Evolutionary conservation across 2,329 filamentous ascomycete species (phyloP).

Genomic region (Cladophialophora chaetospira): DNA sequence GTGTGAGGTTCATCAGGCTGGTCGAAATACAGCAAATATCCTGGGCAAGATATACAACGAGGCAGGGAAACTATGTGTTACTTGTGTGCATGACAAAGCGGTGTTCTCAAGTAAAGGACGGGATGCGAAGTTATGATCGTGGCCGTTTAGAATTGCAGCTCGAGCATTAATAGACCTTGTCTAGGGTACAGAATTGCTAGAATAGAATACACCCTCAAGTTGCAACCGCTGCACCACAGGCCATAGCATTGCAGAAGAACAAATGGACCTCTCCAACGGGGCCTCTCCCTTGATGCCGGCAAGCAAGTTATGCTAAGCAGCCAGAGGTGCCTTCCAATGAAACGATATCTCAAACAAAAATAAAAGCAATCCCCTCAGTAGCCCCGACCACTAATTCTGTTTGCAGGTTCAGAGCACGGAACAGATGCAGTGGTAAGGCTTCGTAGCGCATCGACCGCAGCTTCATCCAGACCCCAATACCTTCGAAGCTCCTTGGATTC

Average conservation of each 20-base stretch:
- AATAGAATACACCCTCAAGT: neutral
- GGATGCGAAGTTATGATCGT: slow-evolving; percentile 15
- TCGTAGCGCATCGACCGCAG: no score
- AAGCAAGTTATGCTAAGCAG: no score
- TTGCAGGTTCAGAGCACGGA: no score
- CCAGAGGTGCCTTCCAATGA: no score
- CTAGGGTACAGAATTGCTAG: neutral
- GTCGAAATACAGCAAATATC: slow-evolving; percentile 26
- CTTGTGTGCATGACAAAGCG: slow-evolving; percentile 40
- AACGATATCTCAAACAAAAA: no score
- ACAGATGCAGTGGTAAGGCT: no score
- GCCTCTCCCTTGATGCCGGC: no score
- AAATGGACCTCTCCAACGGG: no score
- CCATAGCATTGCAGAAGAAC: no score
- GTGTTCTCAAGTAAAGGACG: slow-evolving; percentile 32
- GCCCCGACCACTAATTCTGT: no score
- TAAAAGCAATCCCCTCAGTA: no score
- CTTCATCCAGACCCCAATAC: neutral
- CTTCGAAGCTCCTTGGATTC: neutral
- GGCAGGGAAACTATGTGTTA: slow-evolving; percentile 31
- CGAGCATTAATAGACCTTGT: neutral
- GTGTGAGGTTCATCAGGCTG: slow-evolving; percentile 24
- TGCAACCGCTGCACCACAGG: neutral
- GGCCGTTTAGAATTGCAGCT: neutral
- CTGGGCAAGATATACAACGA: slow-evolving; percentile 24